Evolutionary conservation across 2,329 filamentous ascomycete species (phyloP).

Genomic region (Escovopsis sp.): DNA sequence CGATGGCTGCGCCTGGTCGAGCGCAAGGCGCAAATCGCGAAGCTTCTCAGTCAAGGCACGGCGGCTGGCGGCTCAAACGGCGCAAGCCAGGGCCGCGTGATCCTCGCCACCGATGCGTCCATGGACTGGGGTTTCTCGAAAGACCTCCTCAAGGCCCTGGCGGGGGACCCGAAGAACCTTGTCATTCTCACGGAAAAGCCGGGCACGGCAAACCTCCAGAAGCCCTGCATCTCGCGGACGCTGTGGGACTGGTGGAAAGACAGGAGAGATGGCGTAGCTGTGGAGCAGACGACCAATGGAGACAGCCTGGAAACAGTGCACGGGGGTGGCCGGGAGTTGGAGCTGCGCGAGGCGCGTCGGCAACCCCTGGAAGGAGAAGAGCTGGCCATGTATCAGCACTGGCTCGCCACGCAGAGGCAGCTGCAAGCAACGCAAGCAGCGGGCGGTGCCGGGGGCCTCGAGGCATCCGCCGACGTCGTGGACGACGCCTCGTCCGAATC

Average conservation of each 20-base stretch:
- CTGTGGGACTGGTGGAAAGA: constrained; percentile 73
- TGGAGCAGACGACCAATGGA: constrained; percentile 37
- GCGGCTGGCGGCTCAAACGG: constrained; percentile 24
- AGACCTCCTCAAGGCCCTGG: constrained; percentile 58
- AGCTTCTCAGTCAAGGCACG: constrained; percentile 36
- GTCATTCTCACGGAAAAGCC: constrained; percentile 73
- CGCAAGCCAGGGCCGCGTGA: constrained; percentile 43
- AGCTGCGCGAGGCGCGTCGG: constrained; percentile 44
- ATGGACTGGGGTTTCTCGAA: constrained; percentile 93
- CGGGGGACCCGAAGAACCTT: constrained; percentile 63
- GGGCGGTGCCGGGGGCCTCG: constrained; percentile 50
- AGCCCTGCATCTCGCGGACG: constrained; percentile 50
- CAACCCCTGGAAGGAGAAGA: constrained; percentile 61
- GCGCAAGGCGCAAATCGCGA: constrained; percentile 63
- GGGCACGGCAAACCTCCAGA: constrained; percentile 21
- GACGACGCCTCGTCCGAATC: constrained; percentile 80
- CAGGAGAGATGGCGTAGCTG: constrained; percentile 44
- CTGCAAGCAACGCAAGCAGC: constrained; percentile 67
- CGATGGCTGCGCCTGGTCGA: constrained; percentile 73
- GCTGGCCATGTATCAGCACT: constrained; percentile 74
- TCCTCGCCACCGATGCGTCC: constrained; percentile 79
- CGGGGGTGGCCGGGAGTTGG: constrained; percentile 45
- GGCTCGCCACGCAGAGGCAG: constrained; percentile 75
- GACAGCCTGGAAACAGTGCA: constrained; percentile 52
- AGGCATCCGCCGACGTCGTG: constrained; percentile 55